Percentiles rank a stretch among this genome's conserved stretches.
Evolutionary conservation across 2,329 filamentous ascomycete species (phyloP).

Genomic region (Epichloe uncinata): DNA sequence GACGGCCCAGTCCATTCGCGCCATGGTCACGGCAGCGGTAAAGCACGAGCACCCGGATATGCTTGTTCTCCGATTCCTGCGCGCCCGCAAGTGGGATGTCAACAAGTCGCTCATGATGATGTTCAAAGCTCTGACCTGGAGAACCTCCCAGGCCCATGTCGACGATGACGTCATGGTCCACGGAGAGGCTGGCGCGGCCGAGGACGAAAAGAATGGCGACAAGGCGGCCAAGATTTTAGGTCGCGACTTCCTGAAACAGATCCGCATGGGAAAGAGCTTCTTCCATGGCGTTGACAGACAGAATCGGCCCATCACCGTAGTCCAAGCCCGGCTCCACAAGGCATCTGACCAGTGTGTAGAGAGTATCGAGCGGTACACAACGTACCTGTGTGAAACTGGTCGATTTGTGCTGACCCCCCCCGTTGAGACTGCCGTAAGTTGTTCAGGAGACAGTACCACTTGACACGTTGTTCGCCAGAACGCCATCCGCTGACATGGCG

Average conservation of each 20-base stretch:
- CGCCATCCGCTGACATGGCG: neutral
- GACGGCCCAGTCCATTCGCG: slow-evolving; percentile 1
- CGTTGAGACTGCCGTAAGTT: slow-evolving; percentile 9
- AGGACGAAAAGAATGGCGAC: slow-evolving; percentile 16
- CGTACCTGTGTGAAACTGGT: slow-evolving; percentile 25
- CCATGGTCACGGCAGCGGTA: slow-evolving; percentile 9
- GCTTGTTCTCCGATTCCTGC: slow-evolving; percentile 24
- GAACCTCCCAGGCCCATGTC: slow-evolving; percentile 17
- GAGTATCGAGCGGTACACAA: slow-evolving; percentile 23
- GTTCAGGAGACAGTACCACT: neutral
- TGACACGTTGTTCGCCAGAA: neutral
- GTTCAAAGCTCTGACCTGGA: slow-evolving; percentile 24
- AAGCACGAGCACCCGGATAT: slow-evolving; percentile 23
- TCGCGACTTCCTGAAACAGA: slow-evolving; percentile 20
- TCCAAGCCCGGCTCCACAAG: slow-evolving; percentile 21
- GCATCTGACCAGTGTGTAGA: slow-evolving; percentile 18
- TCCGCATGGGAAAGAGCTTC: slow-evolving; percentile 24
- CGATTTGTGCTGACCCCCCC: slow-evolving; percentile 6
- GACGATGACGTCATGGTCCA: slow-evolving; percentile 19
- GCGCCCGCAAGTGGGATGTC: slow-evolving; percentile 27
- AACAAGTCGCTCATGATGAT: slow-evolving; percentile 26
- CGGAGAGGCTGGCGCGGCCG: slow-evolving; percentile 19
- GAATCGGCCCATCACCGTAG: slow-evolving; percentile 22
- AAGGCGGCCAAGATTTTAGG: slow-evolving; percentile 1
- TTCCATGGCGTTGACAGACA: slow-evolving; percentile 23